Percentiles rank a stretch among this genome's conserved stretches.
Evolutionary conservation across 768 basidiomycete genomes (phyloP).

Genomic region (Termitomyces sp.): DNA sequence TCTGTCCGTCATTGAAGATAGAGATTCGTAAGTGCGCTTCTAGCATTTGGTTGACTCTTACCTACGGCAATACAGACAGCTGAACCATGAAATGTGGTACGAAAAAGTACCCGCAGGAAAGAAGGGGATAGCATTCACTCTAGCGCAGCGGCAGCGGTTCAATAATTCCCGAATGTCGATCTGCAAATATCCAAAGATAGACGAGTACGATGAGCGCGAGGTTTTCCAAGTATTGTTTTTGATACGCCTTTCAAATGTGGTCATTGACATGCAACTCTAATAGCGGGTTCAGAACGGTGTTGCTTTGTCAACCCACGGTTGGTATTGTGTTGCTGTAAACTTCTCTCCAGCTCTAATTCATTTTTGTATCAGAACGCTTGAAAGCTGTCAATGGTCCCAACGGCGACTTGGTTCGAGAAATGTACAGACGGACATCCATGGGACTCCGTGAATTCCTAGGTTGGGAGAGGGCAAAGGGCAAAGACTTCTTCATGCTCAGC

Average conservation of each 20-base stretch:
- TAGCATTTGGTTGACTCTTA: neutral
- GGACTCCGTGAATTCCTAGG: conserved; percentile 30
- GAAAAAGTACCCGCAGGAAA: conserved; percentile 10
- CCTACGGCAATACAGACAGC: conserved; percentile 5
- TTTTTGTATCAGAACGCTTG: conserved; percentile 34
- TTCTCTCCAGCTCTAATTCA: neutral
- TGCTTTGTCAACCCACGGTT: conserved; percentile 43
- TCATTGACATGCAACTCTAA: neutral
- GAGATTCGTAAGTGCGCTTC: conserved; percentile 19
- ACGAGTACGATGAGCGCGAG: conserved; percentile 53
- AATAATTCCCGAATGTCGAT: conserved; percentile 40
- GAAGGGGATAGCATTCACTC: conserved; percentile 16
- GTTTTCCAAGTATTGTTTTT: conserved; percentile 46
- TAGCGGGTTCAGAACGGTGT: conserved; percentile 50
- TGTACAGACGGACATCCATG: conserved; percentile 28
- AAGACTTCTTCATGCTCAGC: conserved; percentile 40
- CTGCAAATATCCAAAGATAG: conserved; percentile 46
- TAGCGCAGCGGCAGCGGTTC: conserved; percentile 26
- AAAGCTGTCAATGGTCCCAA: conserved; percentile 43
- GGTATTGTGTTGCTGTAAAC: conserved; percentile 1
- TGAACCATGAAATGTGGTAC: conserved; percentile 20
- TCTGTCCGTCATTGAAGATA: conserved; percentile 13
- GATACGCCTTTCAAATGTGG: neutral
- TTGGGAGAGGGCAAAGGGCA: conserved; percentile 38
- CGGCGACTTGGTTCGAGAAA: conserved; percentile 34